Base-by-base conservation (phyloP, 2,329 filamentous ascomycete genomes). In the Aspergillus uvarum region DNA sequence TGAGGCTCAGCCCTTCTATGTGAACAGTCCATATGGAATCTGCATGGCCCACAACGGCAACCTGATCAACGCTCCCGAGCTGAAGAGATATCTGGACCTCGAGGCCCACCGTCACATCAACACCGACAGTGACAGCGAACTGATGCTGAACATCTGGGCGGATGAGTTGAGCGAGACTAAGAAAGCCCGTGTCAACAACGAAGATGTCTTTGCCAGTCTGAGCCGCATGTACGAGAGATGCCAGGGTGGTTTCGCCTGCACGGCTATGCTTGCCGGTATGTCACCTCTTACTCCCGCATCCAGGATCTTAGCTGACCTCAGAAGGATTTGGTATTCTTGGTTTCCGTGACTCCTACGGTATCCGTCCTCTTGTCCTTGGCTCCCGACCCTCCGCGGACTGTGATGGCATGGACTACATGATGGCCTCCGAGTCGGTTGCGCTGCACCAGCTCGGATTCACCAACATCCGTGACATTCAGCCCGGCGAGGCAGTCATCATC, bases 1-100 rank as follows among this genome's bases (percentile, higher is more conserved):
- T 7, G 92, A 96, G 77, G 91, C 91, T 11, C 92, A 96, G 77
- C 93, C 93, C 0, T 96, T 97, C 76, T 96, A 95, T 73, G 91
- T 95, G 69, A 96, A 96, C 80, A 85, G 84, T 59, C 91, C 91
- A 1, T 95, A 92, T 72, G 92, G 92, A 51, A 89, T 96, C 68
- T 90, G 85, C 70, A 85, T 95, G 73, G 85, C 88, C 22, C 89
- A 95, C 78, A 96, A 96, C 71, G 92, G 93, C 61, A 96, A 96
- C 77, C 82, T 96, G 51, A 90, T 96, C 80, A 92, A 96, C 72
- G 86, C 88, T 5, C 82, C 83, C 2, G 87, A 90, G 55, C 81
- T 96, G 51, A 86, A 85, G 73, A 77, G 81, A 62, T 91, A 87
- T 72, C 82, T 96, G 52, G 91, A 96, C 70, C 80, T 87, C 65